phyloP scores from a whole-genome alignment of 495 filamentous ascomycete genomes.

The Extremus antarcticus region DNA sequence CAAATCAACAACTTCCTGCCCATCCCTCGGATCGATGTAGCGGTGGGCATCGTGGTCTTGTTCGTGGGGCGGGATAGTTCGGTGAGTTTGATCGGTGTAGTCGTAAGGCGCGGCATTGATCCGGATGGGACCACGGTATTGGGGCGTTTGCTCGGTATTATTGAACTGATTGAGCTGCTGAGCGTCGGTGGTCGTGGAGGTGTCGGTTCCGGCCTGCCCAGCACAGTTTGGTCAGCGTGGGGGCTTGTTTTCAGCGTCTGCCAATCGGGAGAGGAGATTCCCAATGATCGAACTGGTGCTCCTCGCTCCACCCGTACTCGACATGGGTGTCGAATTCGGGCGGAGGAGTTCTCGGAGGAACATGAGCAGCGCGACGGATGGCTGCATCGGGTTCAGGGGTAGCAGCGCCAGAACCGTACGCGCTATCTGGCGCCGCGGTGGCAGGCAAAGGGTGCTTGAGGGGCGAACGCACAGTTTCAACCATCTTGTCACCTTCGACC shows the following conservation, averaged over 20 bases:
- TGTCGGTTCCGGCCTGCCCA: not conserved
- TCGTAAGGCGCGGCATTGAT: slow-evolving; percentile 14
- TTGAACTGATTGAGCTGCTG: slow-evolving; percentile 7
- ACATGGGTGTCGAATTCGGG: slow-evolving; percentile 16
- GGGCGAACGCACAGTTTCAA: slow-evolving; percentile 23
- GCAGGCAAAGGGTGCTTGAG: not conserved
- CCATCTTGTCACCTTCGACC: slow-evolving; percentile 34
- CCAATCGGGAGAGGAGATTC: slow-evolving; percentile 16
- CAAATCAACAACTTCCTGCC: slow-evolving; percentile 18
- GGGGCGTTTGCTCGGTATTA: slow-evolving; percentile 17
- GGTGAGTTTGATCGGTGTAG: too few species aligned
- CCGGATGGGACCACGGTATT: slow-evolving; percentile 2
- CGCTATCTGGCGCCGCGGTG: slow-evolving; percentile 4
- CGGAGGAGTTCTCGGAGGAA: not conserved
- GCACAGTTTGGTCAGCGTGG: not conserved
- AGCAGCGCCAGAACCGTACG: slow-evolving; percentile 11
- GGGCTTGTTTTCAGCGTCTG: too few species aligned
- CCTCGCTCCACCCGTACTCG: slow-evolving; percentile 4
- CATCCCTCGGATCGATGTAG: slow-evolving; percentile 9
- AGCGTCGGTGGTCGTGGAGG: slow-evolving; percentile 1
- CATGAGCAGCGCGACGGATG: not conserved
- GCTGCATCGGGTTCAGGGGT: slow-evolving; percentile 5
- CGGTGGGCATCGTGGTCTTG: slow-evolving; percentile 9
- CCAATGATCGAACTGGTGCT: slow-evolving; percentile 16
- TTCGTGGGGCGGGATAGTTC: slow-evolving; percentile 7